Base-by-base conservation (phyloP, 768 basidiomycete genomes). In the Hortiboletus campestris region DNA sequence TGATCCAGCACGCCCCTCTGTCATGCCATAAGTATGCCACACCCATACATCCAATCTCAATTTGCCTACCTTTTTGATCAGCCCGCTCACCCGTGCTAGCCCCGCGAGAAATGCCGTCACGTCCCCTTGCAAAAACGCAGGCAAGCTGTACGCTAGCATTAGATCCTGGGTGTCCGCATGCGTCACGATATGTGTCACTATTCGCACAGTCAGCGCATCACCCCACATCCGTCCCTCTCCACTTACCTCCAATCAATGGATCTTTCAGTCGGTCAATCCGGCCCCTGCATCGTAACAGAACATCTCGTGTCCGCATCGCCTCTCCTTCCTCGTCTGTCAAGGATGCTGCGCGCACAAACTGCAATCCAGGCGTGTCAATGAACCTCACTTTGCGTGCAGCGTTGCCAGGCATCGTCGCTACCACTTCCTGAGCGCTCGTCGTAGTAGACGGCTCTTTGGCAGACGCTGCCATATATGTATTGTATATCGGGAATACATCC, bases 291-390 rank as follows among this genome's bases (percentile, higher is more conserved):
- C 93, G 80, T 60, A 89, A 67, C n/a, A 96, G 71, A 51, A 94
- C 82, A 65, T 97, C 94, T 19, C 80, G 82, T 6, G 84, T 80
- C 35, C 70, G 68, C 14, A 39, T 51, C 13, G 42, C 56, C 22
- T 72, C 67, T 40, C 56, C 59, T 25, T 69, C 71, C 12, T 61
- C 31, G 3, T 61, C 61, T 25, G 57, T 54, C 83, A 78, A 6
- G 49, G 48, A 53, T 47, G 49, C 68, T 31, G 53, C 36, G 71
- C 68, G 79, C 84, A 86, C 48, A 82, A 77, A 61, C 19, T 61
- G 58, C 45, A 94, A 73, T n/a, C 94, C 94, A 32, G 94, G 94
- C 0, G 91, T 96, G 69, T 97, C 94, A 63, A 94, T 84, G 53
- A 95, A 63, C 34, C 81, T 80, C 60, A 94, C 75, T 49, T 74